These are phyloP conservation scores for Aphanomyces cochlioides DNA, from an alignment of 352 stramenopile species.

Conservation along the genomic window DNA sequence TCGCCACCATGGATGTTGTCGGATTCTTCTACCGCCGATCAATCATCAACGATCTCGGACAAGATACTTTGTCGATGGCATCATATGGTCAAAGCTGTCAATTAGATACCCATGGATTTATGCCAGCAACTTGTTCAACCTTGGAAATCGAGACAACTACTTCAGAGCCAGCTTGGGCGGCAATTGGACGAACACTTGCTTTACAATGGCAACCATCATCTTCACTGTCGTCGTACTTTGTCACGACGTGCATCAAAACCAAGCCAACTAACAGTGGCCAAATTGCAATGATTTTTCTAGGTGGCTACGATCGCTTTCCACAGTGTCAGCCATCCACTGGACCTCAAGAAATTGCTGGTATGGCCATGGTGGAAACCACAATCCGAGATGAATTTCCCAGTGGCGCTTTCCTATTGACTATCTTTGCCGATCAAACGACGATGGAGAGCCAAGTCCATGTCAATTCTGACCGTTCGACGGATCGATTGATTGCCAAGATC, in stretches of 20 bases:
- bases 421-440: not conserved
- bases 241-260: constrained; percentile 8
- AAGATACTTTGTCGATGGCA: not conserved
- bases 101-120: not conserved
- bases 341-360: not conserved
- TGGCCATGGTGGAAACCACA: constrained; percentile 20
- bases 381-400: not conserved
- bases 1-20: no score
- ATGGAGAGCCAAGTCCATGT: not conserved
- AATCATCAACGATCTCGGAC: constrained; percentile 6
- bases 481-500: not conserved
- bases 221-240: not conserved
- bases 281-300: constrained; percentile 7
- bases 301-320: not conserved
- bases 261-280: not conserved
- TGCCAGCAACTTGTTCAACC: not conserved
- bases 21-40: constrained; percentile 15
- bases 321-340: not conserved
- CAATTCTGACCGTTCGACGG: constrained; percentile 11
- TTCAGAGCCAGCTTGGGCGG: not conserved
- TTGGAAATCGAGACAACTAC: constrained; percentile 15
- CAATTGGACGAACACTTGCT: not conserved
- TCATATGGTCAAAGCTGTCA: constrained; percentile 13
- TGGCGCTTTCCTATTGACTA: constrained; percentile 17
- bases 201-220: not conserved